A percentile compares a stretch with the other conserved stretches of the same genome.
These are phyloP conservation scores for Amphibolis antarctica DNA, from an alignment of 106 monocot genomes.

Conservation along the genomic window DNA sequence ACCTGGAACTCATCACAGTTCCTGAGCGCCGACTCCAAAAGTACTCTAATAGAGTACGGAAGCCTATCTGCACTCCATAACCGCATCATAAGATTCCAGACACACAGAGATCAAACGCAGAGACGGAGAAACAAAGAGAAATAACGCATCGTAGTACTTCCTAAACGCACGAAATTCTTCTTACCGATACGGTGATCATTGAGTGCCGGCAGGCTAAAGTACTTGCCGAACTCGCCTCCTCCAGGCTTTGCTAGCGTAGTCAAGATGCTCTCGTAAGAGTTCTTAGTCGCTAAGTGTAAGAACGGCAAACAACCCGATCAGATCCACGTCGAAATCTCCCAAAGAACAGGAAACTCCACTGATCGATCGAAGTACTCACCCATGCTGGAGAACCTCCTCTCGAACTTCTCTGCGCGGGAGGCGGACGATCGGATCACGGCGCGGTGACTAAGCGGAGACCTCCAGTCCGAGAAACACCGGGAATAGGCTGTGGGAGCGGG, in stretches of 20 bases:
- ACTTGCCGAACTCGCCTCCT: conserved; percentile 65
- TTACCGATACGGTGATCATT: conserved; percentile 71
- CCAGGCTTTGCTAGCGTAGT: conserved; percentile 48
- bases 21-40: conserved; percentile 83
- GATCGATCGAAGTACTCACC: conserved; percentile 13
- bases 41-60: conserved; percentile 79
- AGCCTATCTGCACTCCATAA: conserved; percentile 38
- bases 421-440: conserved; percentile 48
- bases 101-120: too few relatives aligned
- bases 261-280: conserved; percentile 38
- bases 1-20: conserved; percentile 96
- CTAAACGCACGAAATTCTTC: too few relatives aligned
- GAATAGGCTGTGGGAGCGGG: conserved; percentile 1
- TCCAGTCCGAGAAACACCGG: conserved; percentile 39
- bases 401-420: conserved; percentile 39
- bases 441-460: conserved; percentile 61
- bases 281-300: too few relatives aligned
- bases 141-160: not conserved
- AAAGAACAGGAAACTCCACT: not conserved
- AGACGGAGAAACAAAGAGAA: not conserved
- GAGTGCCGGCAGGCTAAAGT: conserved; percentile 57
- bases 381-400: conserved; percentile 48
- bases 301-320: too few relatives aligned
- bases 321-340: too few relatives aligned
- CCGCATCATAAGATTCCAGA: not conserved